Evolutionary conservation across 2,329 filamentous ascomycete species (phyloP).

Genomic region (Xylogone sp.): DNA sequence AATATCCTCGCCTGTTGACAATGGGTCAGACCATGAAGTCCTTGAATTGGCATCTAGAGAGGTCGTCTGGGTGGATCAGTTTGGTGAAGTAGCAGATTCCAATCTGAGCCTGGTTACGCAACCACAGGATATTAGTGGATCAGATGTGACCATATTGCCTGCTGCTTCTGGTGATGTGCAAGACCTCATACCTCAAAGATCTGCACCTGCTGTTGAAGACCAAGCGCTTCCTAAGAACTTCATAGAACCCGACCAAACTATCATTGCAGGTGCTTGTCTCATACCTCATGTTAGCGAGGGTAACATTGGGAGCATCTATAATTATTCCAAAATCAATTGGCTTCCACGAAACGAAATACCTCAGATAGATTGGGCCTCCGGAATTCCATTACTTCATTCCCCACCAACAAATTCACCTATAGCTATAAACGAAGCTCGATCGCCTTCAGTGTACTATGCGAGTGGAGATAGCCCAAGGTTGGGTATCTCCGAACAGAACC

Average conservation of each 20-base stretch:
- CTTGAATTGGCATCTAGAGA: slow-evolving; percentile 1
- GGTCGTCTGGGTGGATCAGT: slow-evolving; percentile 1
- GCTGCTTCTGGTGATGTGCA: neutral
- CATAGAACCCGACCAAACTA: slow-evolving; percentile 2
- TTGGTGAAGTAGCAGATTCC: neutral
- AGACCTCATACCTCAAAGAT: neutral
- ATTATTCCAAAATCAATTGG: slow-evolving; percentile 7
- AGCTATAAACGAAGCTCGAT: neutral
- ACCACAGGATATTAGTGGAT: slow-evolving; percentile 3
- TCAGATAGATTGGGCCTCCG: neutral
- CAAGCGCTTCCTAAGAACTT: neutral
- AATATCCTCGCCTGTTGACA: slow-evolving; percentile 1
- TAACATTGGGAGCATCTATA: slow-evolving; percentile 4
- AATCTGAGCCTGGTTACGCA: neutral
- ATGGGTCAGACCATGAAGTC: slow-evolving; percentile 1
- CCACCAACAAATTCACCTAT: neutral
- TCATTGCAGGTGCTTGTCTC: slow-evolving; percentile 2
- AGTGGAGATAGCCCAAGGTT: slow-evolving; percentile 1
- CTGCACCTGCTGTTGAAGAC: neutral
- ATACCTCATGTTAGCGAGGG: slow-evolving; percentile 5
- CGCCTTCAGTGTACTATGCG: slow-evolving; percentile 1
- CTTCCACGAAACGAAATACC: slow-evolving; percentile 1
- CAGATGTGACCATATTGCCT: neutral
- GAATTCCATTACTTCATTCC: slow-evolving; percentile 1
- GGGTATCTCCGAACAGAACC: neutral